Evolutionary conservation across 257 asterid species (phyloP).

Genomic region (Anisodus tanguticus): DNA sequence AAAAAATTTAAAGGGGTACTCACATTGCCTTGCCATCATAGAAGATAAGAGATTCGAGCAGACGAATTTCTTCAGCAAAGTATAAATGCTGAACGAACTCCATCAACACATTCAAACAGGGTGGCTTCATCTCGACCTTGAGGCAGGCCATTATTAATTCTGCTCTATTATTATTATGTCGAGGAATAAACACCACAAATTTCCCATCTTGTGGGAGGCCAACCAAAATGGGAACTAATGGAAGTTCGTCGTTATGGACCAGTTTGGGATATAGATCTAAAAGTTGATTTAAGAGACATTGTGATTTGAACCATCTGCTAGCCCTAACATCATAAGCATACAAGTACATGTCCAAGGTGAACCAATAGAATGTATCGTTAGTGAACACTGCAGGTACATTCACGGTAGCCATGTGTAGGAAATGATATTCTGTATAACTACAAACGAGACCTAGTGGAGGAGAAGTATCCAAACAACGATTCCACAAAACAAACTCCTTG

Average conservation of each 20-base stretch:
- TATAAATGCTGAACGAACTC: not conserved
- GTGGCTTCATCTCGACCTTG: not conserved
- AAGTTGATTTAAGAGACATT: not conserved
- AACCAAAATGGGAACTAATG: not conserved
- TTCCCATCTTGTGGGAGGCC: not conserved
- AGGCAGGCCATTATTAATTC: not conserved
- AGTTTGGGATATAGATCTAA: too few species aligned
- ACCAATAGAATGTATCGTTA: not conserved
- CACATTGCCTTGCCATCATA: too few species aligned
- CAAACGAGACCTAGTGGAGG: too few species aligned
- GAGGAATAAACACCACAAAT: not conserved
- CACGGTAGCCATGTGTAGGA: too few species aligned
- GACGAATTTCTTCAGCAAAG: not conserved
- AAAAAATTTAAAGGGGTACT: too few species aligned
- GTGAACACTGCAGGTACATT: not conserved
- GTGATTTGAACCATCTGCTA: not conserved
- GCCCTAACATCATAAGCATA: not conserved
- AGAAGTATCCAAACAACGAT: too few species aligned
- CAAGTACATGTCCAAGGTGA: not conserved
- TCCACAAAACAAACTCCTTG: not conserved
- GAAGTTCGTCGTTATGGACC: rapidly evolving
- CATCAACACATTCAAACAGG: not conserved
- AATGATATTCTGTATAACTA: too few species aligned
- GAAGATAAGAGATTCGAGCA: not conserved
- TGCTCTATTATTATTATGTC: too few species aligned